These are phyloP conservation scores for Coleophoma crateriformis DNA, from an alignment of 2,329 filamentous ascomycete species.

Conservation along the genomic window DNA sequence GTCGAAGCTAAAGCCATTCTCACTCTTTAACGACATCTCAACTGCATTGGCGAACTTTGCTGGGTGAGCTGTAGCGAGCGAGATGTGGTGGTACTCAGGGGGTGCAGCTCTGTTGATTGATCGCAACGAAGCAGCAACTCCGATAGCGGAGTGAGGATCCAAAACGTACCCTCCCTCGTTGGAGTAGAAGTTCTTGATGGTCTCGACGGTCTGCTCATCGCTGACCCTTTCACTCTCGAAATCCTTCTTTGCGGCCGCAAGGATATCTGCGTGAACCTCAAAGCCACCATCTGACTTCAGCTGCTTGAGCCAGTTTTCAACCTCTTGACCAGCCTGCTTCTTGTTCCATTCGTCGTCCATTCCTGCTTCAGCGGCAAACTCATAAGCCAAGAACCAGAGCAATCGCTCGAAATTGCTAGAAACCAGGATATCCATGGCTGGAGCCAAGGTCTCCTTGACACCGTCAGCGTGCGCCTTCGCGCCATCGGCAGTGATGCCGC, in stretches of 20 bases:
- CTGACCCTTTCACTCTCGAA: conserved; percentile 78
- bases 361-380: conserved; percentile 53
- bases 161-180: conserved; percentile 66
- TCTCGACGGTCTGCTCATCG: conserved; percentile 62
- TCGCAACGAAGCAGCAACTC: conserved; percentile 68
- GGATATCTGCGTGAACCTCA: conserved; percentile 67
- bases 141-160: conserved; percentile 89
- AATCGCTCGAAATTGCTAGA: conserved; percentile 95
- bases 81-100: conserved; percentile 58
- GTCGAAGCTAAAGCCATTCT: conserved; percentile 70
- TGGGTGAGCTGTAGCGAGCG: conserved; percentile 88
- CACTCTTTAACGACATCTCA: conserved; percentile 66
- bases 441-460: conserved; percentile 86
- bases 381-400: conserved; percentile 85
- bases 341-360: conserved; percentile 63
- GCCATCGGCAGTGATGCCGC: conserved; percentile 48
- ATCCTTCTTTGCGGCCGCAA: conserved; percentile 63
- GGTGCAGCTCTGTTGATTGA: conserved; percentile 52
- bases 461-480: conserved; percentile 60
- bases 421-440: conserved; percentile 97
- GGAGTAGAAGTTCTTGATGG: conserved; percentile 52
- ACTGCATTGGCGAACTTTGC: conserved; percentile 91
- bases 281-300: conserved; percentile 82
- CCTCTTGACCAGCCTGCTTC: conserved; percentile 68
- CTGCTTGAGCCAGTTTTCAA: conserved; percentile 70